These are phyloP conservation scores for Leccinum rimulosum DNA, from an alignment of 768 basidiomycete species.

Conservation along the genomic window DNA sequence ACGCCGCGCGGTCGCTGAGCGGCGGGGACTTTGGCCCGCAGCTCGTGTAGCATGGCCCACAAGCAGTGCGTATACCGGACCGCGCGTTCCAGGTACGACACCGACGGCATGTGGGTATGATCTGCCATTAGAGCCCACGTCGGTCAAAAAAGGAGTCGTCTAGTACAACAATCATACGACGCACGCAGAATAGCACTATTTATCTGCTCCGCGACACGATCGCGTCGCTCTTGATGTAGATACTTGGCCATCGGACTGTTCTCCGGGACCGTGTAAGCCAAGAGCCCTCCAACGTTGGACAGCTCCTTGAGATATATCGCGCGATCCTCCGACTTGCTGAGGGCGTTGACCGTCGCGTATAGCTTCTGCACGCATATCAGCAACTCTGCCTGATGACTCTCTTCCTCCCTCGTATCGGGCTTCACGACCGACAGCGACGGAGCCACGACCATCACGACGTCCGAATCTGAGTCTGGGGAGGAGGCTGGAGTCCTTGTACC, in stretches of 20 bases:
- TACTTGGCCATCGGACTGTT: slow-evolving; percentile 74
- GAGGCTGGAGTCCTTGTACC: slow-evolving; percentile 5
- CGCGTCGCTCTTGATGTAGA: slow-evolving; percentile 71
- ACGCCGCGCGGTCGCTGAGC: slow-evolving; percentile 43
- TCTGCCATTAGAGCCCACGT: slow-evolving; percentile 35
- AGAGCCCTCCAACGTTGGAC: slow-evolving; percentile 66
- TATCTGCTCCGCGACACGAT: slow-evolving; percentile 83
- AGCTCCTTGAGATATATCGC: slow-evolving; percentile 68
- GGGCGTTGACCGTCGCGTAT: slow-evolving; percentile 54
- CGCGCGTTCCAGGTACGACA: slow-evolving; percentile 62
- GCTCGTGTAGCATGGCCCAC: slow-evolving; percentile 56
- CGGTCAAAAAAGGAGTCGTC: slow-evolving; percentile 2
- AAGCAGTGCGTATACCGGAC: slow-evolving; percentile 64
- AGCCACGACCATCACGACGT: slow-evolving; percentile 5
- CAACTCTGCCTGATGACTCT: slow-evolving; percentile 44
- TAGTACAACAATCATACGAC: slow-evolving; percentile 26
- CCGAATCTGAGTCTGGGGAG: slow-evolving; percentile 4
- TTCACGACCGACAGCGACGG: slow-evolving; percentile 4
- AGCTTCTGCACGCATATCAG: slow-evolving; percentile 65
- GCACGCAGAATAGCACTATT: slow-evolving; percentile 81
- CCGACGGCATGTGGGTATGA: slow-evolving; percentile 45
- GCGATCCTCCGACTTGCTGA: slow-evolving; percentile 56
- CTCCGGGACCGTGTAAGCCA: slow-evolving; percentile 84
- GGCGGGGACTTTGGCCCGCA: slow-evolving; percentile 38
- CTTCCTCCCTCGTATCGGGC: slow-evolving; percentile 32